Base-by-base conservation (phyloP, 2,329 filamentous ascomycete genomes). In the Penicillium brasilianum region DNA sequence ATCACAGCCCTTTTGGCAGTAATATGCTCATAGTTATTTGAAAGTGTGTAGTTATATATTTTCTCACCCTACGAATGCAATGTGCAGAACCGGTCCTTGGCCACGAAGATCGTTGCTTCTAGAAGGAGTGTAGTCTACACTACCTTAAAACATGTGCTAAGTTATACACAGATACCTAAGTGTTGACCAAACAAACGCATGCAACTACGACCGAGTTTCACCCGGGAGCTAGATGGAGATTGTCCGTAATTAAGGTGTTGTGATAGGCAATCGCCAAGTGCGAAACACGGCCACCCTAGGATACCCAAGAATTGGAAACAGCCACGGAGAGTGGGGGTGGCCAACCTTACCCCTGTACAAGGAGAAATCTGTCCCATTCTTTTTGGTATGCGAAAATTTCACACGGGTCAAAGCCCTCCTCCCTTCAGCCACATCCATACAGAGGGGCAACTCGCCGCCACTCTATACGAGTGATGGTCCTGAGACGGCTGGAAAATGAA, bases 211-310 rank as follows among this genome's bases (percentile, higher is more conserved):
- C 49, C 20, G 49, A 51, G 28, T 48, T 48, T 48, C 25, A 48
- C 44, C 44, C 44, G 16, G 7, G 5, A 30, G 44, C 44, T 30
- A 10, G 9, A 48, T 30, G 16, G 7, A 16, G 22, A 2, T 14
- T 10, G 11, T 9, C 1, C 44, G 44, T 10, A 3, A 14, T n/a
- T 30, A 25, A 30, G 44, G 25, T 48, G 44, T 30, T 48, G n/a
- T 30, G 44, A 30, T 30, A 48, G 44, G 44, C 44, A 30, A 48
- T 30, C 18, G 25, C 22, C 34, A 41, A 53, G 28, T 22, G 18
- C 20, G 50, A 53, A 53, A 53, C 50, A 53, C 50, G 50, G 22
- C 34, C 50, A 53, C 34, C 50, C 50, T 41, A 43, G 20, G 50
- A 30, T 22, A 16, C 50, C 16, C 37, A 36, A 53, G 41, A 39